Base-by-base conservation (phyloP, 2,329 filamentous ascomycete genomes). In the Trichophyton simii region DNA sequence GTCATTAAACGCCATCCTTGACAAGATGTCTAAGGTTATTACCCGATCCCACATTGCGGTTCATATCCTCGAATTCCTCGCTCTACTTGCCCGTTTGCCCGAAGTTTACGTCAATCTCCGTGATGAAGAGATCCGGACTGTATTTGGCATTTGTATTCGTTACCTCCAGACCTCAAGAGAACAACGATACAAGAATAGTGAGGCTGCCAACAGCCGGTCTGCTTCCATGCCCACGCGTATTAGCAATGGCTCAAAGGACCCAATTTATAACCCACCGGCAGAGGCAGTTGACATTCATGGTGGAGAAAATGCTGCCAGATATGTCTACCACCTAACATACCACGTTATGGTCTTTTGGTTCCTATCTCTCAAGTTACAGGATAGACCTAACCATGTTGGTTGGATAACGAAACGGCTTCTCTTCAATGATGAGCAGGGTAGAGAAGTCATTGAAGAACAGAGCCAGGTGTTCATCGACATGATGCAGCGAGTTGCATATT, bases 261-360 rank as follows among this genome's bases (percentile, higher is more conserved):
- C 48, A 18, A 15, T 61, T 34, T 71, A 73, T n/a, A 63, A 65
- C 22, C 57, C 67, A 46, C 63, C 68, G 36, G 61, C 67, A n/a
- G 70, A 73, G 20, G 65, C 66, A 15, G 55, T 70, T 62, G 75
- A 73, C 61, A 71, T 65, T 59, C 75, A 77, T 61, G 69, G 77
- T 64, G 79, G 85, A 6, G 88, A 94, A 64, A 89, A 94, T 66
- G 79, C 96, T 58, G 91, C 91, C 3, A 88, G 94, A 72, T 99
- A 99, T 71, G 89, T 99, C 28, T 94, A 95, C 72, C 88, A 91
- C 1, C 78, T 97, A 59, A 92, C 92, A 7, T 96, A 96, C 71
- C 91, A 97, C 71, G 90, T 96, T 67, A 91, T 99, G 66, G 87
- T 91, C 1, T 96, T 95, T 71, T 99, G 94, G 94, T 99, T 97